Evolutionary conservation across 371 early-diverging fungal species (phyloP), one percentile per base, ranked within the genome.

Genomic region (Umbelopsis sp.): DNA sequence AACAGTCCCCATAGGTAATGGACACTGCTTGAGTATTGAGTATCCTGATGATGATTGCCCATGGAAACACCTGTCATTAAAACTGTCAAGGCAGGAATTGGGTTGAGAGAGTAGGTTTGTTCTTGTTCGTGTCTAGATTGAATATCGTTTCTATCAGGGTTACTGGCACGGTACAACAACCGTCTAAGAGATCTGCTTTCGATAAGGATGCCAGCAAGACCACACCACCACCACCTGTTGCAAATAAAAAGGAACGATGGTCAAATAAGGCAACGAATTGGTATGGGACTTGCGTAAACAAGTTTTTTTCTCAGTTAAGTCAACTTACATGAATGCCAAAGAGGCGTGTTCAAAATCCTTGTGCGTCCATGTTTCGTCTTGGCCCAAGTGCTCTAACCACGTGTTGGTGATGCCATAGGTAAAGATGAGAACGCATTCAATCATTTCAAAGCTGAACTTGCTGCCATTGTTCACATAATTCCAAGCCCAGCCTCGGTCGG

Each of bases 261-360:
- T 41, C 7, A 12, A 41, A 41, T 41, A 41, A 29, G 29, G 29
- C 29, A 29, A 29, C 4, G 29, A 29, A 29, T 29, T 29, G 29
- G 29, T 29, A 29, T 29, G 29, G 29, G 29, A 29, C 3, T 29
- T 3, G 29, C 4, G 1, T 29, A 29, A 29, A 29, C 29, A 29
- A 22, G 22, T 22, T 22, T 22, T 22, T 22, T 22, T 22, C 22
- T 22, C 22, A 22, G 22, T 22, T 22, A 22, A 22, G 22, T 22
- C 22, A 22, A n/a, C 48, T 48, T 48, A 48, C 82, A 89, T 86
- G 64, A 89, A 86, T 16, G 87, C 89, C 37, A 89, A 70, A 67
- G 84, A 84, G 7, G 89, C 87, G 68, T 89, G 88, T 63, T 89
- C 87, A 62, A 89, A 72, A 65, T 89, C 89, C 70, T 89, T 89